A percentile compares a stretch with the other conserved stretches of the same genome.
Evolutionary conservation across 257 asterid genomes (phyloP).

Genomic region (Solanum ossicruentum): DNA sequence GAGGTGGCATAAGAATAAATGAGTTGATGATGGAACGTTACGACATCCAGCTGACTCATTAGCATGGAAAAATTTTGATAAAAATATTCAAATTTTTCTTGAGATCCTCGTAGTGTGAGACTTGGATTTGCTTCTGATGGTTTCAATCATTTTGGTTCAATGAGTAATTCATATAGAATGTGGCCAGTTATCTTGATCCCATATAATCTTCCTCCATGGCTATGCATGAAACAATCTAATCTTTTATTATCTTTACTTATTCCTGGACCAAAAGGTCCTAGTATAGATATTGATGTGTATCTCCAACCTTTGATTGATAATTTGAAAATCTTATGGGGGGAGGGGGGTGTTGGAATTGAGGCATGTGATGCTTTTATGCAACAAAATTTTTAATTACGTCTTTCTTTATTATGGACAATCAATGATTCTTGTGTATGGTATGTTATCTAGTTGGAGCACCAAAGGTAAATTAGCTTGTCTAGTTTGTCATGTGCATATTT

Average conservation of each 20-base stretch:
- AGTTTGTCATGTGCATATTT: not conserved
- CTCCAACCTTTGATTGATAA: not conserved
- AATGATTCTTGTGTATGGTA: not conserved
- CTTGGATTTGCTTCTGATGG: not conserved
- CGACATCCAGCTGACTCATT: not conserved
- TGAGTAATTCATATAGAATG: not conserved
- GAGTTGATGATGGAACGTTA: not conserved
- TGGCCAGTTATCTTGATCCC: not conserved
- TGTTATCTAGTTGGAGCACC: not conserved
- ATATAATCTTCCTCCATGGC: slow-evolving; percentile 6
- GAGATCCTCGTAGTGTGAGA: not conserved
- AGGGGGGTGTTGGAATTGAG: no score
- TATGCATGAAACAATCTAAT: not conserved
- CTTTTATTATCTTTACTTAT: not conserved
- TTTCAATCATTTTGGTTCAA: not conserved
- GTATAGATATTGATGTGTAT: not conserved
- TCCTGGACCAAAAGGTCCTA: not conserved
- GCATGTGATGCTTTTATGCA: not conserved
- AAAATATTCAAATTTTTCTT: not conserved
- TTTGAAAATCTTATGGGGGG: not conserved
- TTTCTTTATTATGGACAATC: not conserved
- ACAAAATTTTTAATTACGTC: not conserved
- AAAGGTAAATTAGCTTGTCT: not conserved
- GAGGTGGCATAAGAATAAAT: slow-evolving; percentile 3
- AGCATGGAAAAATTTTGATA: not conserved